Evolutionary conservation across 768 basidiomycete genomes (phyloP), one percentile per base, ranked within the genome.

Genomic region (Polyporus arcularius): DNA sequence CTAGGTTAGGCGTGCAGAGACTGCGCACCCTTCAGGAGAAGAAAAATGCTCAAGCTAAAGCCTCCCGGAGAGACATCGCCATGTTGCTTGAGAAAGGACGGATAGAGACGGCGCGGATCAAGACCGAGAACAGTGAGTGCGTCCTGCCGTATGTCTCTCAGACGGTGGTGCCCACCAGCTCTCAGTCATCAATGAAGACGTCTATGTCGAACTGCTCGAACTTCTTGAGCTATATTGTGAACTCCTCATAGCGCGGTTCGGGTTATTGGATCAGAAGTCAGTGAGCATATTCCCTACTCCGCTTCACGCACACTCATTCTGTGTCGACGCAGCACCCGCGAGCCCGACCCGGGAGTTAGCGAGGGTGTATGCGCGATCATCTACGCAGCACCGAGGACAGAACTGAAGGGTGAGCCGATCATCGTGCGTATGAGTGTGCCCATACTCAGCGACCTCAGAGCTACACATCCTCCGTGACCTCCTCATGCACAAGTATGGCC

Each of bases 181-280:
- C 35, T 12, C 65, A 88, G 89, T 94, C 56, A 94, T 94, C 70
- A 85, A 91, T 70, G 91, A 92, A 65, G 92, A 94, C 69, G 83
- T 93, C 47, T 82, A 92, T 70, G 78, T 93, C 47, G 96, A 98
- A 70, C 81, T 98, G 28, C 77, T 98, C 40, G 96, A 99, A 70
- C 78, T 98, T 5, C 78, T 99, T 30, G 96, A 98, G 77, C 82
- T 98, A 11, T 98, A 98, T 72, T 92, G 90, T 64, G 97, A 99
- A 70, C 83, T 96, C n/a, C 76, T 98, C 18, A 80, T 96, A 26
- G 93, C 96, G 9, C 84, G 97, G 49, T 98, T 98, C 68, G 91
- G 92, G 10, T 75, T 98, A 31, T 81, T 99, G 48, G 97, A 99
- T 68, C 86, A 90, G 71, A 89, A 83, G 95, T 96, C 64, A 70